A percentile compares a stretch with the other conserved stretches of the same genome.
Evolutionary conservation across 306 rosid genomes (phyloP).

Genomic region (Medicago ruthenica): DNA sequence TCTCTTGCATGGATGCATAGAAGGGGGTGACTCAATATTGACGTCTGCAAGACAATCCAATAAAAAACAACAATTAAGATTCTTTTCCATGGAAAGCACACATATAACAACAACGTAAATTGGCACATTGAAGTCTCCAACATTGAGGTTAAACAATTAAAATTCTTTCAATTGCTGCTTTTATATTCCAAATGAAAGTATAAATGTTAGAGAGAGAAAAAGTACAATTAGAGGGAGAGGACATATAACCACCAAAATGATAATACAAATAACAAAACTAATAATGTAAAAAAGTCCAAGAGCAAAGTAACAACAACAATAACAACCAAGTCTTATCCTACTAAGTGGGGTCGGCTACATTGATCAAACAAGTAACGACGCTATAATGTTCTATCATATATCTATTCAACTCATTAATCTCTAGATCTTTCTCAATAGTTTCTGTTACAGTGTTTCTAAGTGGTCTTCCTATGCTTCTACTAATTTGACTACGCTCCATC

Average conservation of each 20-base stretch:
- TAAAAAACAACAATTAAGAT: slow-evolving; percentile 17
- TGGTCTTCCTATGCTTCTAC: too few relatives aligned
- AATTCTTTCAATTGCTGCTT: not conserved
- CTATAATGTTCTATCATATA: too few relatives aligned
- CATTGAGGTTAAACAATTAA: not conserved
- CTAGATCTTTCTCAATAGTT: too few relatives aligned
- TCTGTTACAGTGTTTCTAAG: too few relatives aligned
- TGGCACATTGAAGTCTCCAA: slow-evolving; percentile 18
- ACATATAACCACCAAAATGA: not conserved
- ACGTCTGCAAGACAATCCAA: slow-evolving; percentile 62
- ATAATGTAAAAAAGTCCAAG: slow-evolving; percentile 2
- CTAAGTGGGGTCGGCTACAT: too few relatives aligned
- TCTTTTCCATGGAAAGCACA: slow-evolving; percentile 2
- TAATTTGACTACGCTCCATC: too few relatives aligned
- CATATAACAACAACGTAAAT: not conserved
- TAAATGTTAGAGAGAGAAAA: not conserved
- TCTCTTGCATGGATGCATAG: slow-evolving; percentile 91
- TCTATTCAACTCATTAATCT: too few relatives aligned
- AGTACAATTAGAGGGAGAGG: not conserved
- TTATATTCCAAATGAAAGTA: not conserved
- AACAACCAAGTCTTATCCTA: too few relatives aligned
- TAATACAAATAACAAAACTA: not conserved
- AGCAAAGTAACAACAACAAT: not conserved
- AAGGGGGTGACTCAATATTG: slow-evolving; percentile 86
- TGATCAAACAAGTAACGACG: too few relatives aligned